These are phyloP conservation scores for Scedosporium aurantiacum DNA, from an alignment of 2,329 filamentous ascomycete genomes.

Conservation along the genomic window DNA sequence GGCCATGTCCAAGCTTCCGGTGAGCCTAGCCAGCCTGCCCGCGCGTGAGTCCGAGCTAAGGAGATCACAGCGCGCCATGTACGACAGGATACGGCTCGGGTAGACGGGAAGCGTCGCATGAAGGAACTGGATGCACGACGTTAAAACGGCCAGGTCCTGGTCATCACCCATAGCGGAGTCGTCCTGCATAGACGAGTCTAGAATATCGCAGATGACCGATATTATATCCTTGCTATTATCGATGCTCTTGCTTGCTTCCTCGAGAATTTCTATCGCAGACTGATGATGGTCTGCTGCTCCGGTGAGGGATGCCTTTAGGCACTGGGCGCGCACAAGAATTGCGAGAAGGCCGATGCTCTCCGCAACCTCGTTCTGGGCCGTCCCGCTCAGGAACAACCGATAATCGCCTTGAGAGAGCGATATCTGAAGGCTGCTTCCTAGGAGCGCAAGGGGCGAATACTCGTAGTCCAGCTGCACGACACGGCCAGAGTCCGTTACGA, in stretches of 20 bases:
- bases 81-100: slow-evolving; percentile 82
- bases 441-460: slow-evolving; percentile 69
- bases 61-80: slow-evolving; percentile 70
- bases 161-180: slow-evolving; percentile 46
- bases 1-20: slow-evolving; percentile 73
- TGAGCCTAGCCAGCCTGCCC: slow-evolving; percentile 65
- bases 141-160: slow-evolving; percentile 53
- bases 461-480: slow-evolving; percentile 66
- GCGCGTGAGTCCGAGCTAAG: slow-evolving; percentile 66
- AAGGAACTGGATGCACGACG: slow-evolving; percentile 69
- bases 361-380: slow-evolving; percentile 51
- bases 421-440: slow-evolving; percentile 65
- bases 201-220: slow-evolving; percentile 69
- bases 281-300: slow-evolving; percentile 9
- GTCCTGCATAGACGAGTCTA: slow-evolving; percentile 59
- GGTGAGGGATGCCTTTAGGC: slow-evolving; percentile 21
- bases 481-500: slow-evolving; percentile 67
- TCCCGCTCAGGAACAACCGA: slow-evolving; percentile 37
- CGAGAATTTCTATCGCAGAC: slow-evolving; percentile 37
- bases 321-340: slow-evolving; percentile 50
- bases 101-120: slow-evolving; percentile 60
- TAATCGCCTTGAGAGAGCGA: slow-evolving; percentile 47
- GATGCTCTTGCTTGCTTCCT: slow-evolving; percentile 43
- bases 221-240: slow-evolving; percentile 62
- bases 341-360: slow-evolving; percentile 68